phyloP scores from a whole-genome alignment of 75 land plant genomes.

The Cupressus sempervirens region DNA sequence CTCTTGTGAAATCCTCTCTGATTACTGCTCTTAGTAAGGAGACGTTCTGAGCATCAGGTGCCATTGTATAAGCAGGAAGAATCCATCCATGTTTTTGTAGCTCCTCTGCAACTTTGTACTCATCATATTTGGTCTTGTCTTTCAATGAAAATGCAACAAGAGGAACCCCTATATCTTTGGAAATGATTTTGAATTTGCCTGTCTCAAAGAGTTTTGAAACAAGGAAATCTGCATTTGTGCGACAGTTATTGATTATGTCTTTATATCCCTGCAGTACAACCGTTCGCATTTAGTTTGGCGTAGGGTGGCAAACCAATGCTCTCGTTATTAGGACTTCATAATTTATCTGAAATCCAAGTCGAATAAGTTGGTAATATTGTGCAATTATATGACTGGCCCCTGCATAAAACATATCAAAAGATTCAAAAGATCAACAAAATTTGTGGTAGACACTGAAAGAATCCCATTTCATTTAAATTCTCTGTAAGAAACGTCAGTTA shows the following conservation, averaged over 20 bases:
- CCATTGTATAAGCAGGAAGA: conserved; percentile 35
- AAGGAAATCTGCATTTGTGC: conserved; percentile 11
- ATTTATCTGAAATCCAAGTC: conserved; percentile 37
- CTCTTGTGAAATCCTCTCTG: conserved; percentile 32
- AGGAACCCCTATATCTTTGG: conserved; percentile 35
- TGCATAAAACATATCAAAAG: conserved; percentile 13
- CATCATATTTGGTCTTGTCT: conserved; percentile 26
- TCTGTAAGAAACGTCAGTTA: neutral
- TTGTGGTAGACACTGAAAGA: neutral
- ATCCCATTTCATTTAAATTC: neutral
- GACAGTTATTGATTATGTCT: conserved; percentile 15
- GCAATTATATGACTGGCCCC: conserved; percentile 47
- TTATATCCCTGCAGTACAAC: conserved; percentile 25
- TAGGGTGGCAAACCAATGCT: neutral
- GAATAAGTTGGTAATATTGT: conserved; percentile 36
- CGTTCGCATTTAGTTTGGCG: neutral
- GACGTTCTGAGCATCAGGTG: conserved; percentile 31
- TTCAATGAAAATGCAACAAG: conserved; percentile 31
- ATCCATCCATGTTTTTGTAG: conserved; percentile 38
- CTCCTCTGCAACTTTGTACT: conserved; percentile 27
- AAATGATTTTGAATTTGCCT: conserved; percentile 23
- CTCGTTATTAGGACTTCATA: neutral
- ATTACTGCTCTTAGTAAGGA: conserved; percentile 33
- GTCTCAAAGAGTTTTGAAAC: conserved; percentile 10
- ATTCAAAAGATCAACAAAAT: neutral